phyloP scores from a whole-genome alignment of 768 basidiomycete species.

The Trametes meyenii region DNA sequence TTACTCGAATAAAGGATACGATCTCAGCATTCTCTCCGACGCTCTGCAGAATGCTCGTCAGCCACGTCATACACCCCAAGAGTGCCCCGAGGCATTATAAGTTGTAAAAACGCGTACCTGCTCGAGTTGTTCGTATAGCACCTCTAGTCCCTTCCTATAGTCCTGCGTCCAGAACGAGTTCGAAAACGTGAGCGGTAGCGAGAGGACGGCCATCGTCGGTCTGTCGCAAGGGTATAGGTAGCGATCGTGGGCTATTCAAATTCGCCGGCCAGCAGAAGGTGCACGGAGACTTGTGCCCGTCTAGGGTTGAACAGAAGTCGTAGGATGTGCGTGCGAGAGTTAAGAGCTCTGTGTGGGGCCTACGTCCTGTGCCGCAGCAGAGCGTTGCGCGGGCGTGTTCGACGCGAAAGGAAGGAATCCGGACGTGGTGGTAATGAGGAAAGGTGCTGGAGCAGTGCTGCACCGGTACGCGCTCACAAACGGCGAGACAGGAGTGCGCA shows the following conservation, averaged over 20 bases:
- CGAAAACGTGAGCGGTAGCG: constrained; percentile 84
- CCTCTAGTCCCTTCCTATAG: constrained; percentile 81
- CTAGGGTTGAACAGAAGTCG: not conserved
- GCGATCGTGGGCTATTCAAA: not conserved
- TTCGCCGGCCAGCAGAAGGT: constrained; percentile 3
- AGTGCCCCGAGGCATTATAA: constrained; percentile 2
- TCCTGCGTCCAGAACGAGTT: constrained; percentile 97
- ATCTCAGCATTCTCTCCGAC: constrained; percentile 84
- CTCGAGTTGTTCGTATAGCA: constrained; percentile 74
- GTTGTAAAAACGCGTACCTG: constrained; percentile 51
- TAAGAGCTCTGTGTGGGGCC: constrained; percentile 7
- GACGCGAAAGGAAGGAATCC: not conserved
- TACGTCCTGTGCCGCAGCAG: constrained; percentile 17
- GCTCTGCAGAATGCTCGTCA: constrained; percentile 53
- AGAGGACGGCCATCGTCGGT: constrained; percentile 76
- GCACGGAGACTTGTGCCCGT: not conserved
- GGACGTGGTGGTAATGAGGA: constrained; percentile 18
- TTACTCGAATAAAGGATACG: constrained; percentile 77
- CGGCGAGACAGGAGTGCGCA: constrained; percentile 8
- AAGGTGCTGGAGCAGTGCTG: constrained; percentile 20
- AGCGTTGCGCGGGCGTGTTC: constrained; percentile 27
- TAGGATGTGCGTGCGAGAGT: not conserved
- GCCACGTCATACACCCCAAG: constrained; percentile 22
- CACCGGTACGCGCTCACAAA: constrained; percentile 11
- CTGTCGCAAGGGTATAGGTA: not conserved